phyloP scores from a whole-genome alignment of 495 filamentous ascomycete species.

The Talaromyces proteolyticus region DNA sequence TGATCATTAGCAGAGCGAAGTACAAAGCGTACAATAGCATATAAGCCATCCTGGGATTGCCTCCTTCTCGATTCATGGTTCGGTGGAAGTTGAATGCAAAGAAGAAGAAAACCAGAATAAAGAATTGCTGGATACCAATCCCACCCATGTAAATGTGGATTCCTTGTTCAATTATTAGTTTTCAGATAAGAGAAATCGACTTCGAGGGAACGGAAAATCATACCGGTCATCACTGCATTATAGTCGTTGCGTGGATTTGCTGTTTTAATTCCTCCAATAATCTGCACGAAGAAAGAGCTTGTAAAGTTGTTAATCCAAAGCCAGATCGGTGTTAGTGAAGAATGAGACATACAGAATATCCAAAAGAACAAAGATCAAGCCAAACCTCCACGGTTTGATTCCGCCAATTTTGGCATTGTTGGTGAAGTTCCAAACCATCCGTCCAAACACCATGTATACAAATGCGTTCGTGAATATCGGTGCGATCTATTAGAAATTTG shows the following conservation, averaged over 20 bases:
- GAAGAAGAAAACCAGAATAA: slow-evolving; percentile 36
- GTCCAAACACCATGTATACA: slow-evolving; percentile 17
- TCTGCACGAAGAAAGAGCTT: background rate
- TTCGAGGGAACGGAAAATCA: too few relatives aligned
- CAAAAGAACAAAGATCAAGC: slow-evolving; percentile 11
- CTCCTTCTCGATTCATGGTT: slow-evolving; percentile 11
- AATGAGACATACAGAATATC: slow-evolving; percentile 10
- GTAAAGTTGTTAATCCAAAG: background rate
- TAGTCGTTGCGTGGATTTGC: background rate
- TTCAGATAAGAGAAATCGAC: too few relatives aligned
- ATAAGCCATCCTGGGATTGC: slow-evolving; percentile 11
- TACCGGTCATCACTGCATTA: slow-evolving; percentile 17
- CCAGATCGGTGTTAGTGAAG: background rate
- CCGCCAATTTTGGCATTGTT: slow-evolving; percentile 5
- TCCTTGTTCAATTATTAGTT: too few relatives aligned
- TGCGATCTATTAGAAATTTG: slow-evolving; percentile 1
- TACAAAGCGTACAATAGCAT: slow-evolving; percentile 35
- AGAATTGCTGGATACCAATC: slow-evolving; percentile 42
- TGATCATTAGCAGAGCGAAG: slow-evolving; percentile 32
- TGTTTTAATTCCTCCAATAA: background rate
- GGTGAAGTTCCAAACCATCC: slow-evolving; percentile 15
- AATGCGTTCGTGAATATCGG: slow-evolving; percentile 16
- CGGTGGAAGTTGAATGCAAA: slow-evolving; percentile 36
- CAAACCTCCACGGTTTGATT: slow-evolving; percentile 9
- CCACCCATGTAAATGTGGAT: slow-evolving; percentile 46